Base-by-base conservation (phyloP, 352 stramenopile species). In the Phytophthora pisi region DNA sequence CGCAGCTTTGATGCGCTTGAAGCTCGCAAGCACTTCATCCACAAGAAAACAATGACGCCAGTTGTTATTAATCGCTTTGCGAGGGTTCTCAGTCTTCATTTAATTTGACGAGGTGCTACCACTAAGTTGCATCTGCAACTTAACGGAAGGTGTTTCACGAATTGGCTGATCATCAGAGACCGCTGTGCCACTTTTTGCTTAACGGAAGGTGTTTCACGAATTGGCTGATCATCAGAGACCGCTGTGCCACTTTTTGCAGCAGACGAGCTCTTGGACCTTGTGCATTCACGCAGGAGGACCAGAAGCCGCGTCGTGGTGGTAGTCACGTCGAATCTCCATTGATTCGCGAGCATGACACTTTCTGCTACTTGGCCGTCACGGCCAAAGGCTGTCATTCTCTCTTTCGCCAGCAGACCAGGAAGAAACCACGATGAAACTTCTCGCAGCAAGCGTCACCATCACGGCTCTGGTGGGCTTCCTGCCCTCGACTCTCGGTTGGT, bases 401-500 rank as follows among this genome's bases (percentile, higher is more conserved):
- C 16, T 53, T 61, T 64, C n/a, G 53, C 46, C 8, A 3, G 34
- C 8, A 24, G 43, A 36, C n/a, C 34, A 20, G 20, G 20, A 40
- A 40, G 55, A 38, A 57, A 34, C 59, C 51, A 16, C 4, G 58
- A 84, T 84, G 74, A 84, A 84, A 58, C 18, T 73, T n/a, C 65
- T 79, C 23, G 53, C 62, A 43, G 23, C 45, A 24, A 57, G 23
- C 31, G 28, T 62, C 30, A 34, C 70, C 5, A 47, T 65, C 9
- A 51, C 54, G 15, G 51, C 62, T 7, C 53, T 73, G 26, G 59
- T 45, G 8, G 26, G 52, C 3, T 66, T 70, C 43, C 36, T 76
- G n/a, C 68, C 74, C 7, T 56, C 49, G 8, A 66, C 65, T 6
- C 43, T 57, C 3, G 82, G 46, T 16, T 89, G 79, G 79, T 90